phyloP scores from a whole-genome alignment of 805 yeast species.

The Zygosaccharomyces lentus region DNA sequence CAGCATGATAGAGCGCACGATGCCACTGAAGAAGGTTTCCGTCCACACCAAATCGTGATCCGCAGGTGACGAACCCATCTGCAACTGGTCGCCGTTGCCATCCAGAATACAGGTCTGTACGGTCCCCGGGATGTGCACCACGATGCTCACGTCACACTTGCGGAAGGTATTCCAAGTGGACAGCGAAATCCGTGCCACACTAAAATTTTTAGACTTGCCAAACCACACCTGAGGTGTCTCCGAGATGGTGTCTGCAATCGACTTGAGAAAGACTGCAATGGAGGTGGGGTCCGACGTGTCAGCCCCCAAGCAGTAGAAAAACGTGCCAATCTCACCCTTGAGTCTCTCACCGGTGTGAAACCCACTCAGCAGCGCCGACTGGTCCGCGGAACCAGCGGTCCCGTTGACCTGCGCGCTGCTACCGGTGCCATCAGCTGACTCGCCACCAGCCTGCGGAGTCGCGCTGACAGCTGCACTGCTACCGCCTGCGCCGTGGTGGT shows the following conservation, averaged over 20 bases:
- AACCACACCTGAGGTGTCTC: constrained; percentile 73
- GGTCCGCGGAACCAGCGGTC: constrained; percentile 16
- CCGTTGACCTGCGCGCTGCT: constrained; percentile 7
- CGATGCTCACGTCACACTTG: constrained; percentile 63
- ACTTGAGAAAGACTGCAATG: constrained; percentile 69
- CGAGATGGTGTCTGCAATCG: constrained; percentile 58
- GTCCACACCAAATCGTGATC: constrained; percentile 53
- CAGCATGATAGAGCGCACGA: constrained; percentile 60
- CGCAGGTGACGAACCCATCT: constrained; percentile 38
- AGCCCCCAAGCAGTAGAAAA: constrained; percentile 67
- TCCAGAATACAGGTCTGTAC: constrained; percentile 46
- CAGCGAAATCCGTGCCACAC: constrained; percentile 66
- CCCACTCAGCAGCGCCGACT: constrained; percentile 18
- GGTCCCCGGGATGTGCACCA: constrained; percentile 72
- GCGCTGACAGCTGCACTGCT: constrained; percentile 1
- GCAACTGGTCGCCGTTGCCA: constrained; percentile 30
- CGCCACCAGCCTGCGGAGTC: neutral
- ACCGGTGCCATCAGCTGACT: constrained; percentile 7
- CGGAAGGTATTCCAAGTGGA: constrained; percentile 61
- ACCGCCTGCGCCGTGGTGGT: constrained; percentile 4
- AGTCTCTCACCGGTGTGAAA: constrained; percentile 36
- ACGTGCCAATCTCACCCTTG: constrained; percentile 60
- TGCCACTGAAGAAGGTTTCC: constrained; percentile 53
- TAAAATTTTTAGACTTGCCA: constrained; percentile 66
- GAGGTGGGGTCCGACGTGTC: constrained; percentile 75